Evolutionary conservation across 2,329 filamentous ascomycete species (phyloP).

Genomic region (Ustilaginoidea virens): DNA sequence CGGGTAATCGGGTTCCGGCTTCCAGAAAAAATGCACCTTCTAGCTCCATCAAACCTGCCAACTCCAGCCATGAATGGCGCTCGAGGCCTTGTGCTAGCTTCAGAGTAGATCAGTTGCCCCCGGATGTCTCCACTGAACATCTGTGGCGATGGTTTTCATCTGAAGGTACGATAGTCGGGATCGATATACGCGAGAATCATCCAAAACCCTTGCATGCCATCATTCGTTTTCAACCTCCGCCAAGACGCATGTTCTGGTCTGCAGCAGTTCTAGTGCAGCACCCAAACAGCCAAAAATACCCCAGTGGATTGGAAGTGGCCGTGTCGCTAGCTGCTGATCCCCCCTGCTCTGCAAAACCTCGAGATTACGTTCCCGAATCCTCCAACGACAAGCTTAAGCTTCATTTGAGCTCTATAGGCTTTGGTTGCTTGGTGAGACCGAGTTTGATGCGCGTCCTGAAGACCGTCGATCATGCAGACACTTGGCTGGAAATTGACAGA

Average conservation of each 20-base stretch:
- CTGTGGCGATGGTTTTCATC: conserved; percentile 36
- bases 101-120: conserved; percentile 18
- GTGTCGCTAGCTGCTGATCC: too few relatives aligned
- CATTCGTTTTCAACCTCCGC: conserved; percentile 44
- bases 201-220: conserved; percentile 16
- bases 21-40: background rate
- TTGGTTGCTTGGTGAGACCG: conserved; percentile 43
- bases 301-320: conserved; percentile 9
- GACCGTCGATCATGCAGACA: conserved; percentile 6
- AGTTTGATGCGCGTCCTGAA: conserved; percentile 45
- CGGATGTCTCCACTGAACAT: conserved; percentile 20
- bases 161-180: conserved; percentile 36
- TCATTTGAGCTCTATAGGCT: conserved; percentile 33
- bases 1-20: too few relatives aligned
- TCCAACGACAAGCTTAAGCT: conserved; percentile 23
- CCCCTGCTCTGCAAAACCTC: too few relatives aligned
- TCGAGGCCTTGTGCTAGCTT: conserved; percentile 19
- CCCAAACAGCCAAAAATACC: conserved; percentile 7
- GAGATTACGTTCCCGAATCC: too few relatives aligned
- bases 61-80: conserved; percentile 12
- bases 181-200: conserved; percentile 30
- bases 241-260: conserved; percentile 34
- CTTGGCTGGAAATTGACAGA: conserved; percentile 17
- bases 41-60: background rate
- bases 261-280: conserved; percentile 14